A percentile compares a stretch with the other conserved stretches of the same genome.
Evolutionary conservation across 139 green algal species (phyloP).

Genomic region (Nannochloris sp.): DNA sequence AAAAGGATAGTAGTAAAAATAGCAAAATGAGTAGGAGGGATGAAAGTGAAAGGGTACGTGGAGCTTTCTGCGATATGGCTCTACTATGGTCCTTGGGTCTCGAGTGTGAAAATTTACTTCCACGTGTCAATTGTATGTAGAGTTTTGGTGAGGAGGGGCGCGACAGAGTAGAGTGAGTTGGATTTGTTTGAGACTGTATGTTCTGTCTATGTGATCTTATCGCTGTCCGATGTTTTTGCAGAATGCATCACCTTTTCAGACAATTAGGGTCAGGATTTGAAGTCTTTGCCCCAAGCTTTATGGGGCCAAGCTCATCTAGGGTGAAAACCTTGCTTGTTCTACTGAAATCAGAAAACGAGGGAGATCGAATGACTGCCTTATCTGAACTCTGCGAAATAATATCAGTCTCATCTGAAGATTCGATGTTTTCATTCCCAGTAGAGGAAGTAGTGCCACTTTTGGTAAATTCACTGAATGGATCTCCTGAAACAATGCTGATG

Average conservation of each 20-base stretch:
- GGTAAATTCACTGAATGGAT: constrained; percentile 70
- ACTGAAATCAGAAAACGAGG: constrained; percentile 63
- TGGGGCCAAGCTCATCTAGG: constrained; percentile 14
- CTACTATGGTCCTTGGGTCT: no score
- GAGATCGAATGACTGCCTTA: constrained; percentile 64
- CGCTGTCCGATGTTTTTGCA: no score
- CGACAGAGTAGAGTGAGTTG: no score
- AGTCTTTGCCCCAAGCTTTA: constrained; percentile 47
- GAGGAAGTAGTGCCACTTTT: constrained; percentile 82
- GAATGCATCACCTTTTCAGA: constrained; percentile 46
- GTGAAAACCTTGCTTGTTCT: constrained; percentile 61
- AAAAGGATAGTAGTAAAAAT: no score
- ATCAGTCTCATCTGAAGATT: constrained; percentile 82
- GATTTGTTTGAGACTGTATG: no score
- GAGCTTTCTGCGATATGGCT: no score
- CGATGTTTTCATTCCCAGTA: constrained; percentile 64
- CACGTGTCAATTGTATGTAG: no score
- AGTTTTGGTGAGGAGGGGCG: no score
- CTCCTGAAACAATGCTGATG: constrained; percentile 92
- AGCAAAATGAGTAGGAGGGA: no score
- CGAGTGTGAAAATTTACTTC: no score
- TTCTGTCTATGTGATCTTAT: no score
- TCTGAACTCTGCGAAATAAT: constrained; percentile 86
- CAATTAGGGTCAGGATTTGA: constrained; percentile 80
- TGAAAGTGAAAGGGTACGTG: no score